A percentile compares a stretch with the other conserved stretches of the same genome.
Conservation (phyloP, 1,139 yeast genomes). For the Taphrina confusa region DNA sequence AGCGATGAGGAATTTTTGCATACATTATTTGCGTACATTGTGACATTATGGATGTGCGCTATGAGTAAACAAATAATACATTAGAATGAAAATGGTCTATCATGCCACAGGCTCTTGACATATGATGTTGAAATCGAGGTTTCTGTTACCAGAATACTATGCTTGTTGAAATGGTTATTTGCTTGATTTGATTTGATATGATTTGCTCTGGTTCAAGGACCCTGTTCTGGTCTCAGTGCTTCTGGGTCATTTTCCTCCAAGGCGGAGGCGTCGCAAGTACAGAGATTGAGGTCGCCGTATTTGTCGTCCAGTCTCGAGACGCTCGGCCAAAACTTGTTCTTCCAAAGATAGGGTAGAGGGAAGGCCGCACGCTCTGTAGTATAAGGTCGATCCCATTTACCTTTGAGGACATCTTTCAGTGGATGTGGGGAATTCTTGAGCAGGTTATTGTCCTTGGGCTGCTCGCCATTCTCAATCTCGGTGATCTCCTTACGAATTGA, state of each 20-base stretch:
- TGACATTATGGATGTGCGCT: not conserved
- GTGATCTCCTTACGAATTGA: slow-evolving; percentile 80
- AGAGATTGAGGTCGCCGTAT: slow-evolving; percentile 88
- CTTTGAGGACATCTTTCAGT: slow-evolving; percentile 68
- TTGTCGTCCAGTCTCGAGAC: slow-evolving; percentile 91
- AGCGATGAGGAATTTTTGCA: not conserved
- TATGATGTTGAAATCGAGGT: not conserved
- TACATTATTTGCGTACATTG: not conserved
- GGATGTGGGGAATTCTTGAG: slow-evolving; percentile 93
- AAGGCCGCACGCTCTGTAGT: slow-evolving; percentile 91
- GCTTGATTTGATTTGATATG: not conserved
- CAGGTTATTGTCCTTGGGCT: slow-evolving; percentile 61
- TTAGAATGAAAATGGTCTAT: too few species aligned
- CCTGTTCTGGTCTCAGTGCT: slow-evolving; percentile 8
- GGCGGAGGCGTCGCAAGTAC: slow-evolving; percentile 64
- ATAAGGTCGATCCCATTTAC: slow-evolving; percentile 85
- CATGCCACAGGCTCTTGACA: slow-evolving; percentile 7
- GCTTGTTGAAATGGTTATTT: slow-evolving; percentile 6
- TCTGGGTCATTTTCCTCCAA: slow-evolving; percentile 27
- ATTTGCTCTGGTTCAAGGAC: slow-evolving; percentile 6
- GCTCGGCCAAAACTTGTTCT: slow-evolving; percentile 90
- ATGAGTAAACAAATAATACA: too few species aligned
- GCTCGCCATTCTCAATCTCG: slow-evolving; percentile 67
- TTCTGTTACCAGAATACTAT: not conserved
- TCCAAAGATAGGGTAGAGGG: slow-evolving; percentile 72